Base-by-base conservation (phyloP, 2,329 filamentous ascomycete genomes). In the Xylaria sp. region DNA sequence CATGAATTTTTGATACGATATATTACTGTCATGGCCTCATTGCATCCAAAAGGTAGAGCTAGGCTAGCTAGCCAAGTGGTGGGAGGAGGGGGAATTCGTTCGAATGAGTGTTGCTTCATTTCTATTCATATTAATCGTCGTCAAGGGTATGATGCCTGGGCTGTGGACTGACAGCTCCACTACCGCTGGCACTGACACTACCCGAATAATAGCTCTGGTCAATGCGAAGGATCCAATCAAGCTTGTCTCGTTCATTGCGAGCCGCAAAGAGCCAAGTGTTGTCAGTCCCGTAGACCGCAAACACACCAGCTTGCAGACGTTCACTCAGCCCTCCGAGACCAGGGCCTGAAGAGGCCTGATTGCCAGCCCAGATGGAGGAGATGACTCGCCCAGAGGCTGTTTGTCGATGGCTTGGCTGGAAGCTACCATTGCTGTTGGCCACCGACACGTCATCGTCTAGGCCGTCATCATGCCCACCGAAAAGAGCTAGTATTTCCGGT, bases 221-320 rank as follows among this genome's bases (percentile, higher is more conserved):
- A 74, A 99, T 93, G 76, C 92, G 91, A 80, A 97, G 88, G 74
- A 99, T 97, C 96, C 96, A 99, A 79, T 98, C 96, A 74, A 94
- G 91, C 84, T 98, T 97, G 80, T 98, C 94, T 58, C 91, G 87
- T 82, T 98, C 95, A 75, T 90, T 95, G 67, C 94, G 87, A 27
- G 94, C 93, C 16, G 94, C 93, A 80, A 99, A 98, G 48, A 99
- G 85, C 88, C 94, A 99, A 37, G 94, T 97, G 80, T 98, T 98
- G 79, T 96, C 92, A 68, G 92, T 93, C 50, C 93, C 95, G 78
- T 98, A 99, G 60, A 99, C 89, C 13, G 96, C 96, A 85, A 97
- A 99, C 48, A 98, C 92, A 72, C 92, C 91, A 3, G 89, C 86
- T 75, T 88, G 87, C 79, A 86, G 82, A 80, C 88, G 80, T 76